A percentile compares a stretch with the other conserved stretches of the same genome.
Conservation (phyloP, 2,329 filamentous ascomycete genomes). For the Ophiostoma ips region DNA sequence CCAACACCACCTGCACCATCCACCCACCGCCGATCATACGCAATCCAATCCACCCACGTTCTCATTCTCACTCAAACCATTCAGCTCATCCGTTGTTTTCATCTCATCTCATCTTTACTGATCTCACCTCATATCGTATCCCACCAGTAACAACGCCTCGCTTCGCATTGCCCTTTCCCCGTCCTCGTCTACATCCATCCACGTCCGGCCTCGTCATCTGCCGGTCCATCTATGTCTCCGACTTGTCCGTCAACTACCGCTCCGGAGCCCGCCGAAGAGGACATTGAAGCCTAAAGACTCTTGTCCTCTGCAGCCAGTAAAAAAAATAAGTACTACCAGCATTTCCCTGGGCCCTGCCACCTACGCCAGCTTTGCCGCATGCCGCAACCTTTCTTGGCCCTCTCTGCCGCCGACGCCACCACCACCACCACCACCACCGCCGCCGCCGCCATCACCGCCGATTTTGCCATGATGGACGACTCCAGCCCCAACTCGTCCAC, state of each 20-base stretch:
- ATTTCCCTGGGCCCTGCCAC: too few relatives aligned
- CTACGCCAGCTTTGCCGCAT: background rate
- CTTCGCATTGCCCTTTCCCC: too few relatives aligned
- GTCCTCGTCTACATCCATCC: background rate
- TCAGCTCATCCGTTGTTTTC: background rate
- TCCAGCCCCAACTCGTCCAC: constrained; percentile 13
- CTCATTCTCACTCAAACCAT: background rate
- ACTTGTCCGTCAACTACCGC: background rate
- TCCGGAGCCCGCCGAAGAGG: constrained; percentile 11
- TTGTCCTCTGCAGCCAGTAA: background rate
- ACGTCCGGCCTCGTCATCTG: too few relatives aligned
- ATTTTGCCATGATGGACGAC: constrained; percentile 12
- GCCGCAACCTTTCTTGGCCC: background rate
- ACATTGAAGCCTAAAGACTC: background rate
- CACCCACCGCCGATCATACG: too few relatives aligned
- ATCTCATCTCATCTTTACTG: too few relatives aligned
- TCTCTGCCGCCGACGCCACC: too few relatives aligned
- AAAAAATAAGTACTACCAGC: too few relatives aligned
- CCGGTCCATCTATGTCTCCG: constrained; percentile 11
- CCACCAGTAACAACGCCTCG: too few relatives aligned
- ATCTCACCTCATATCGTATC: too few relatives aligned
- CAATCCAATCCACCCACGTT: too few relatives aligned
- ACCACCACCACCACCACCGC: background rate
- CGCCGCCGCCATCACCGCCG: background rate
- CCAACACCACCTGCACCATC: too few relatives aligned